Conservation (phyloP, 768 basidiomycete species). For the Amyloporia xantha region DNA sequence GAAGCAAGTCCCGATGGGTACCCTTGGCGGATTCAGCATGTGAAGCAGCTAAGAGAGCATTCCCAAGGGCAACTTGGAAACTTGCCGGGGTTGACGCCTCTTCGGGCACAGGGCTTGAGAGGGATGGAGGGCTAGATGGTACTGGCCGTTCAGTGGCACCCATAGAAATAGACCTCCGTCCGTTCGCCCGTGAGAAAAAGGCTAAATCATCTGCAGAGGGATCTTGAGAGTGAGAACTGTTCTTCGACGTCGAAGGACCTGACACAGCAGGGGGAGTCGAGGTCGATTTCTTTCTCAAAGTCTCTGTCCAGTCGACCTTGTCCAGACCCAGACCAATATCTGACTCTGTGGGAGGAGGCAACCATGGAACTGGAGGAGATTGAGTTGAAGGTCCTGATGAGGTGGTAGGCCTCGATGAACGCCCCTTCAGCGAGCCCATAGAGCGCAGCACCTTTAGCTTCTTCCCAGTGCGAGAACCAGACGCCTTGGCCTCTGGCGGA, state of each 20-base stretch:
- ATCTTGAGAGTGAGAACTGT: constrained; percentile 29
- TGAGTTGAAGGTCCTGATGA: constrained; percentile 9
- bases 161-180: constrained; percentile 73
- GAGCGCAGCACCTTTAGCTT: constrained; percentile 71
- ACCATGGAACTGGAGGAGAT: constrained; percentile 12
- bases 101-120: constrained; percentile 32
- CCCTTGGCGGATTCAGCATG: constrained; percentile 93
- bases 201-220: constrained; percentile 26
- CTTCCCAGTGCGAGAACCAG: constrained; percentile 33
- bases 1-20: constrained; percentile 83
- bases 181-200: constrained; percentile 37
- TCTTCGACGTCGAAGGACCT: background rate
- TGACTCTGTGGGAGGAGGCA: constrained; percentile 4
- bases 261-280: constrained; percentile 17
- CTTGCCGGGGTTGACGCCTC: constrained; percentile 5
- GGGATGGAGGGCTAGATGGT: constrained; percentile 32
- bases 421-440: constrained; percentile 73
- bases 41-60: constrained; percentile 87
- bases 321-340: constrained; percentile 29
- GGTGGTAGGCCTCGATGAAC: constrained; percentile 8
- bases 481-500: constrained; percentile 33
- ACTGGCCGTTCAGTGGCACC: constrained; percentile 32
- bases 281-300: constrained; percentile 12
- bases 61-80: constrained; percentile 68
- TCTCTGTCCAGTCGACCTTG: constrained; percentile 17